These are phyloP conservation scores for Exophiala lecanii-corni DNA, from an alignment of 2,329 filamentous ascomycete genomes.

Conservation along the genomic window DNA sequence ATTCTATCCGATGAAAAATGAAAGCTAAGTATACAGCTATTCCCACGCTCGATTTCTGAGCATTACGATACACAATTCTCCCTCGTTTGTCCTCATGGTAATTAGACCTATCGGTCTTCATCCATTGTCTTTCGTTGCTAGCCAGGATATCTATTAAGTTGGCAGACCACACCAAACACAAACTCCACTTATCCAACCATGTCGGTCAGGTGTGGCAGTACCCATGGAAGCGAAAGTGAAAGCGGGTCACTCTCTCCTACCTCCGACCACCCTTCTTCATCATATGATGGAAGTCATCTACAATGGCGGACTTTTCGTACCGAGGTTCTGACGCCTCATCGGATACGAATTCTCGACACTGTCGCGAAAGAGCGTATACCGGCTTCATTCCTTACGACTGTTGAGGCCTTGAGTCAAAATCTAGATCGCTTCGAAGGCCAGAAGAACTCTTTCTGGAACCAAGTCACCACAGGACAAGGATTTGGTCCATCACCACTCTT, in stretches of 20 bases:
- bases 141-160: too few species aligned
- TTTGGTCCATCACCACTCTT: slow-evolving; percentile 22
- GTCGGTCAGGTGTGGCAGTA: slow-evolving; percentile 1
- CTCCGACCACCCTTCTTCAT: slow-evolving; percentile 7
- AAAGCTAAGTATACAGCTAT: too few species aligned
- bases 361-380: slow-evolving; percentile 17
- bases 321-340: slow-evolving; percentile 16
- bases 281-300: slow-evolving; percentile 19
- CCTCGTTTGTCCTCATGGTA: too few species aligned
- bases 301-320: slow-evolving; percentile 17
- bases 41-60: too few species aligned
- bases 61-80: too few species aligned
- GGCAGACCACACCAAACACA: too few species aligned
- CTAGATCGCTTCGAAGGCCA: slow-evolving; percentile 13
- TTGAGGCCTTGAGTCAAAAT: slow-evolving; percentile 11
- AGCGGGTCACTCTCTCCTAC: slow-evolving; percentile 8
- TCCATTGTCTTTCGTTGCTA: too few species aligned
- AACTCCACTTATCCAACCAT: too few species aligned
- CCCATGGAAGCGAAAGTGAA: not conserved
- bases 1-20: too few species aligned
- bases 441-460: slow-evolving; percentile 14
- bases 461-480: slow-evolving; percentile 16
- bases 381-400: slow-evolving; percentile 9
- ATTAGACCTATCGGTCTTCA: too few species aligned
- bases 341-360: slow-evolving; percentile 14